Percentiles rank a stretch among this genome's conserved stretches.
phyloP scores from a whole-genome alignment of 352 stramenopile species.

The Pythium aristosporum region DNA sequence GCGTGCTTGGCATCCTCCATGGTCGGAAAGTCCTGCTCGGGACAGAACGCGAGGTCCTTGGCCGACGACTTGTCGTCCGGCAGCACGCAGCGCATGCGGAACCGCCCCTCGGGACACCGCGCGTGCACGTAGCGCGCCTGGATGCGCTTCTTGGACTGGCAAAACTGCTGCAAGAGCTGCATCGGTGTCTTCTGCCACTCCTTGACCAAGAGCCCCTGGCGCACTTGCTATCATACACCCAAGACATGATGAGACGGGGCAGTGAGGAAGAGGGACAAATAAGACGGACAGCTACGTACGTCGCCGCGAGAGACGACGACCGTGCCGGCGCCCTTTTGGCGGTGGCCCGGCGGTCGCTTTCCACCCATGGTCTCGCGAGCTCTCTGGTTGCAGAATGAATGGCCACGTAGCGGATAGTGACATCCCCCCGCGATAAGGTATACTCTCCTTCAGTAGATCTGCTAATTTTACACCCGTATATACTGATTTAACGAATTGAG shows the following conservation, averaged over 20 bases:
- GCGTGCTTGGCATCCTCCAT: slow-evolving; percentile 92
- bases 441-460: background rate
- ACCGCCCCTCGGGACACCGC: slow-evolving; percentile 35
- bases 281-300: slow-evolving; percentile 23
- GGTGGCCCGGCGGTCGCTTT: slow-evolving; percentile 52
- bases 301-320: slow-evolving; percentile 85
- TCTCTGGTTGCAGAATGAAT: background rate
- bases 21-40: slow-evolving; percentile 76
- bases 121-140: slow-evolving; percentile 65
- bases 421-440: slow-evolving; percentile 8
- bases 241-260: background rate
- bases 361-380: slow-evolving; percentile 11
- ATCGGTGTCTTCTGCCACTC: slow-evolving; percentile 94
- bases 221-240: slow-evolving; percentile 33
- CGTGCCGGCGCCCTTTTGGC: slow-evolving; percentile 85
- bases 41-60: slow-evolving; percentile 94
- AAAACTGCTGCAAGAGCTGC: slow-evolving; percentile 93
- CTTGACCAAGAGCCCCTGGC: slow-evolving; percentile 89
- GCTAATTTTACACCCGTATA: background rate
- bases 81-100: slow-evolving; percentile 82
- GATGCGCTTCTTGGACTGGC: slow-evolving; percentile 90
- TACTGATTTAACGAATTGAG: slow-evolving; percentile 2
- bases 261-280: background rate
- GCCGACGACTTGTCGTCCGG: slow-evolving; percentile 92
- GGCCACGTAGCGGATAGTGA: slow-evolving; percentile 7